Base-by-base conservation (phyloP, 2,329 filamentous ascomycete genomes). In the Aspergillus piperis region DNA sequence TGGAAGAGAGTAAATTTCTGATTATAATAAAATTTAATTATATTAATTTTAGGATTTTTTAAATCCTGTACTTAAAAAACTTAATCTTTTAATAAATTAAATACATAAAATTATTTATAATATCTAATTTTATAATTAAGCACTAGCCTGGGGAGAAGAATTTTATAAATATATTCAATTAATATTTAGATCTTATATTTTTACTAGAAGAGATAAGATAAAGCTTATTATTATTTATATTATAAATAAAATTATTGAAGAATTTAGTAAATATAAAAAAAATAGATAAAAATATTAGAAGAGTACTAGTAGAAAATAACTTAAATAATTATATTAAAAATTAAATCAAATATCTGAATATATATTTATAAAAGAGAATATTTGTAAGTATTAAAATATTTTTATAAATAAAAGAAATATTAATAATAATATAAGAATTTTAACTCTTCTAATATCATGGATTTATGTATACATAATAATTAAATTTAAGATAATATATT, bases 401-500 rank as follows among this genome's bases (percentile, higher is more conserved):
- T 7, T 7, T 25, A 25, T 25, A 25, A 25, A 7, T 25, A 25
- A 25, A 7, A 6, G 1, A 25, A 25, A 1, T 6, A 25, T 7
- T 25, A 7, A 25, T 25, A 25, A 7, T 25, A 25, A 25, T 25
- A 25, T 7, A 25, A 7, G 2, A 25, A 25, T 25, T 25, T 6
- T 25, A 25, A 6, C 7, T 7, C 0, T 7, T 25, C 23, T 25
- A 0, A 1, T 7, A 25, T 0, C 7, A 25, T 2, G 0, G 0
- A 25, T 25, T 2, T 25, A 25, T 25, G 7, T 25, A 25, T 7
- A 25, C 2, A 25, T 0, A 25, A 2, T 25, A 25, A 38, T 38
- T 38, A 11, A 3, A 15, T 38, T 1, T 38, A 1, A 15, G 0
- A 38, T 5, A 38, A 4, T 38, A 11, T 38, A 2, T 38, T 11